Evolutionary conservation across 1,139 yeast genomes (phyloP).

Genomic region (Zygoascus meyerae): DNA sequence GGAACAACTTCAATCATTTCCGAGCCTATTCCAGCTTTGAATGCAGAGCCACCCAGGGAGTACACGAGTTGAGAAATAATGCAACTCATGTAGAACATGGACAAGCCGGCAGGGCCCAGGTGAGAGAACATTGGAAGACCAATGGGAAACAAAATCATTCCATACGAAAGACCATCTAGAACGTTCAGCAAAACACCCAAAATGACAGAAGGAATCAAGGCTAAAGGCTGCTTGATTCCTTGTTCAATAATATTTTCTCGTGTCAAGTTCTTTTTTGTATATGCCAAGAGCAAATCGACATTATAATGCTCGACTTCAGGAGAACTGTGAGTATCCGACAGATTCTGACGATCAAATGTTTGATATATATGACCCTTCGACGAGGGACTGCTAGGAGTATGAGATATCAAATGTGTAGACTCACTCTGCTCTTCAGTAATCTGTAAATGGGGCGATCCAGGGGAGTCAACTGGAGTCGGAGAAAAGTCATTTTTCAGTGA

Average conservation of each 20-base stretch:
- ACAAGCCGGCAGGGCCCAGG: constrained; percentile 82
- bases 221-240: constrained; percentile 36
- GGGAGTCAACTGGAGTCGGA: background rate
- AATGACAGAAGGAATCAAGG: constrained; percentile 70
- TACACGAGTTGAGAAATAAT: constrained; percentile 80
- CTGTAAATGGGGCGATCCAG: background rate
- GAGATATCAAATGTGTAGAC: background rate
- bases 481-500: constrained; percentile 4
- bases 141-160: constrained; percentile 94
- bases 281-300: constrained; percentile 1
- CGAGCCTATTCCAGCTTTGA: constrained; percentile 85
- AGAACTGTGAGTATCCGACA: background rate
- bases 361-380: constrained; percentile 7
- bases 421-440: constrained; percentile 1
- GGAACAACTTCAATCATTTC: constrained; percentile 99
- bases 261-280: background rate
- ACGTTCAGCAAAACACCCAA: constrained; percentile 80
- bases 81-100: constrained; percentile 91
- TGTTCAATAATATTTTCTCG: constrained; percentile 4
- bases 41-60: constrained; percentile 86
- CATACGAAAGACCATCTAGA: constrained; percentile 89
- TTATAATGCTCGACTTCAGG: background rate
- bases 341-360: constrained; percentile 8
- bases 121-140: constrained; percentile 70
- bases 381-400: background rate